Evolutionary conservation across 306 rosid genomes (phyloP).

Genomic region (Trichosanthes truncata): DNA sequence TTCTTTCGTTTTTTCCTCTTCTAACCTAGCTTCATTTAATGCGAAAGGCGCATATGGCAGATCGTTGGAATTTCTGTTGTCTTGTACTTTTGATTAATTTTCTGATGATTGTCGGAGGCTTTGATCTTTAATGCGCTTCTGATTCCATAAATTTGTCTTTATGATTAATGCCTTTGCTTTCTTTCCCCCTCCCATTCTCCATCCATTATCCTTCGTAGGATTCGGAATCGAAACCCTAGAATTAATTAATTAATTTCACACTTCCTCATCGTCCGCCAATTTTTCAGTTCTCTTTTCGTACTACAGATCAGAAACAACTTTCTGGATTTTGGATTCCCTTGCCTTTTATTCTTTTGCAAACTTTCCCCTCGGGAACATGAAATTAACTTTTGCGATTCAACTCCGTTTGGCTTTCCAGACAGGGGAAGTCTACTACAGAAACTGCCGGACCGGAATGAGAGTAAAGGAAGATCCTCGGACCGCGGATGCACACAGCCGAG

Average conservation of each 20-base stretch:
- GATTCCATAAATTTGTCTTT: not conserved
- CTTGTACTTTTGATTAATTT: slow-evolving; percentile 1
- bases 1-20: not conserved
- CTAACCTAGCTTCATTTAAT: slow-evolving; percentile 5
- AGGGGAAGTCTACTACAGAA: slow-evolving; percentile 90
- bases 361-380: not conserved
- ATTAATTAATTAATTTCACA: not conserved
- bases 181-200: no score
- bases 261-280: not conserved
- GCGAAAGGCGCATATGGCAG: not conserved
- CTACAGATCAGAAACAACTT: not conserved
- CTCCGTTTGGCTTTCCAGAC: slow-evolving; percentile 34
- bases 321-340: not conserved
- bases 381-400: not conserved
- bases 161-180: not conserved
- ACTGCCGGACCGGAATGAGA: slow-evolving; percentile 94
- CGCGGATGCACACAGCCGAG: slow-evolving; percentile 19
- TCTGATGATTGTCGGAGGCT: not conserved
- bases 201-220: not conserved
- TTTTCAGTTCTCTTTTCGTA: not conserved
- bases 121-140: not conserved
- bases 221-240: slow-evolving; percentile 3
- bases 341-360: not conserved
- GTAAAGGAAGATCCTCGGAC: slow-evolving; percentile 84
- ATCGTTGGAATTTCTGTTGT: not conserved